Evolutionary conservation across 257 asterid genomes (phyloP), one percentile per base, ranked within the genome.

Genomic region (Solanum dulcamara): DNA sequence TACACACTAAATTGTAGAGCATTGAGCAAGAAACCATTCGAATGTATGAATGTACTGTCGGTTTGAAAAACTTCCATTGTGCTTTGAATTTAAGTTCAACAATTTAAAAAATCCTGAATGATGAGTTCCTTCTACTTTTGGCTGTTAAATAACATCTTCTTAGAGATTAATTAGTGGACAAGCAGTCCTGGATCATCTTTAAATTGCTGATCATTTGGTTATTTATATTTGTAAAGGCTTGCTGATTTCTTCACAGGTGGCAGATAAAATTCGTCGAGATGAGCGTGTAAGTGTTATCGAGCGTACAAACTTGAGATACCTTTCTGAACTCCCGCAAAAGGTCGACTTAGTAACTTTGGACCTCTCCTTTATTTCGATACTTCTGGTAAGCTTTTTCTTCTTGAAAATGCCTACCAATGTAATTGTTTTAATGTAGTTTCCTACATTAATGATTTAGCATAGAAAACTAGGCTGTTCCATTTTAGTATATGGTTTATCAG

Each of bases 331-430:
- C 84, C 98, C 98, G 0, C 98, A 92, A 88, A 93, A 95, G 93
- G 98, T 97, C 85, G 98, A 95, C 92, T 67, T 97, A 87, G 98
- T 91, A 80, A 94, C 99, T 33, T 90, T 97, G 94, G 99, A 97
- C 91, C 99, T 97, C 81, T 95, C 99, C 55, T 97, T 97, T 82
- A 97, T 95, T 85, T 95, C 99, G 72, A 92, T 95, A 87, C 93
- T 95, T 75, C 86, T 89, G 86, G 99, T 96, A 94, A 86, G 97
- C 86, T 85, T 85, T 71, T 33, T 32, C 64, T 44, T 48, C 44
- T 40, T 28, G 38, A 50, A 87, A 74, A 10, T 17, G 64, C 62
- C 62, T 46, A 28, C 83, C 64, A 48, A 48, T 46, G 64, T 77
- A 17, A 77, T 46, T 28, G 38, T 37, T 17, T 26, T 48, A 28